A percentile compares a stretch with the other conserved stretches of the same genome.
Evolutionary conservation across 352 stramenopile genomes (phyloP).

Genomic region (Globisporangium takayamanum): DNA sequence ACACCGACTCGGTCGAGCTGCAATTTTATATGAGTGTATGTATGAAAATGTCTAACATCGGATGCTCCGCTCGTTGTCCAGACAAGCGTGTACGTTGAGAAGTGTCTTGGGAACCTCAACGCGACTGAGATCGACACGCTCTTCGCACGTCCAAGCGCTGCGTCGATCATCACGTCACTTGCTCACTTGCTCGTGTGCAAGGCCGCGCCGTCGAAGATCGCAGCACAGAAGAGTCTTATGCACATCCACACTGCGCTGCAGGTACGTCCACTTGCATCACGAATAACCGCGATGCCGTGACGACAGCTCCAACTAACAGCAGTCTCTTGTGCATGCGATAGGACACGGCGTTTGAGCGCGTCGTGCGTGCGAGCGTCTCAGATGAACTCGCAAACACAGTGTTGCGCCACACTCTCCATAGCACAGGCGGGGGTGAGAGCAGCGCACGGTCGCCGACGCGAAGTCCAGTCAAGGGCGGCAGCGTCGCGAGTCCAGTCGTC

Average conservation of each 20-base stretch:
- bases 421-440: background rate
- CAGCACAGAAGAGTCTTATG: constrained; percentile 34
- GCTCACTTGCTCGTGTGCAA: constrained; percentile 32
- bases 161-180: constrained; percentile 21
- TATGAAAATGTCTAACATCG: background rate
- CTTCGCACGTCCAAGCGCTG: constrained; percentile 11
- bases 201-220: constrained; percentile 35
- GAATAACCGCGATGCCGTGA: no score
- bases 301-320: background rate
- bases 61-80: constrained; percentile 6
- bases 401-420: background rate
- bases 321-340: background rate
- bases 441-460: background rate
- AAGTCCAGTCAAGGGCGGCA: constrained; percentile 2
- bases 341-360: constrained; percentile 6
- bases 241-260: constrained; percentile 33
- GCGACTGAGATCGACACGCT: constrained; percentile 24
- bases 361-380: constrained; percentile 4
- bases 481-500: background rate
- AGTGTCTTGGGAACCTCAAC: constrained; percentile 41
- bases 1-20: background rate
- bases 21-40: background rate
- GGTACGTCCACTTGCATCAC: constrained; percentile 12
- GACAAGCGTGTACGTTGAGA: constrained; percentile 54
- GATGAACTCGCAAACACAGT: constrained; percentile 2